phyloP scores from a whole-genome alignment of 2,329 filamentous ascomycete species.

The Kalaharituber pfeilii region DNA sequence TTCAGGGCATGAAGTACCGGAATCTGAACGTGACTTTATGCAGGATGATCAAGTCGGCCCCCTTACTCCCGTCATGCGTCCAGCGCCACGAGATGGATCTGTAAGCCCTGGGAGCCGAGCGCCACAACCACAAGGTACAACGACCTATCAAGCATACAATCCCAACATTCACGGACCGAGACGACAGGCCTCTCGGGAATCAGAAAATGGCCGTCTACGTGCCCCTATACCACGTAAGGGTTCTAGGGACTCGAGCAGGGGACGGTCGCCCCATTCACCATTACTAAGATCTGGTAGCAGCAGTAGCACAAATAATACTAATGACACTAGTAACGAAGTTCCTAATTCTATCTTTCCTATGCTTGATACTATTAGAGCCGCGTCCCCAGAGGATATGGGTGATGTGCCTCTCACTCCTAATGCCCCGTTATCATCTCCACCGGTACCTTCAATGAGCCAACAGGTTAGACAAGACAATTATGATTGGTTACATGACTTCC shows the following conservation, averaged over 20 bases:
- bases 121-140: not conserved
- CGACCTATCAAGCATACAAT: not conserved
- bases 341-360: slow-evolving; percentile 10
- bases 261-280: not conserved
- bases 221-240: not conserved
- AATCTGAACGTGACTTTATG: not conserved
- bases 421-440: not conserved
- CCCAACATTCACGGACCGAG: not conserved
- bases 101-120: not conserved
- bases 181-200: not conserved
- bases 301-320: not conserved
- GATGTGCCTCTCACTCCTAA: not conserved
- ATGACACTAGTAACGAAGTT: not conserved
- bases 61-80: not conserved
- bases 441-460: not conserved
- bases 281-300: not conserved
- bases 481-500: not conserved
- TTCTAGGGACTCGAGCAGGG: slow-evolving; percentile 1
- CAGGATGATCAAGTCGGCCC: not conserved
- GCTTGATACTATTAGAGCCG: slow-evolving; percentile 11
- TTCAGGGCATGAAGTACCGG: not conserved
- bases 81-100: not conserved
- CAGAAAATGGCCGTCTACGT: not conserved
- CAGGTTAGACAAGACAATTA: not conserved
- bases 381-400: slow-evolving; percentile 11